Percentiles rank a stretch among this genome's conserved stretches.
Conservation (phyloP, 2,329 filamentous ascomycete species). For the Zymoseptoria passerinii region DNA sequence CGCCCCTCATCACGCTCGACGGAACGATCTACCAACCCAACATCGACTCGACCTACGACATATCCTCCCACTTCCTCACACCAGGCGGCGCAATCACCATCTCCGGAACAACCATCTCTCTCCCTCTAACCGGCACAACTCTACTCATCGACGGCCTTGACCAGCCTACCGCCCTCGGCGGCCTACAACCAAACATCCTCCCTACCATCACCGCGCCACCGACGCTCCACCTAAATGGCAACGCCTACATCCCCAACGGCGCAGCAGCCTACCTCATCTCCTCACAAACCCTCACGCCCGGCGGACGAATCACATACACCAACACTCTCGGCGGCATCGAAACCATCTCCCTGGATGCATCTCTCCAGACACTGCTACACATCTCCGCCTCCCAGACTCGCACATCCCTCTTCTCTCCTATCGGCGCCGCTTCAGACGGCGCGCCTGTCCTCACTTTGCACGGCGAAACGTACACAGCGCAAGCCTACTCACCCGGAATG, state of each 20-base stretch:
- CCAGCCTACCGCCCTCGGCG: constrained; percentile 2
- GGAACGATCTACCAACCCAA: constrained; percentile 25
- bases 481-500: constrained; percentile 19
- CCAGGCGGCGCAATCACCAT: constrained; percentile 33
- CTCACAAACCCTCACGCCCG: constrained; percentile 21
- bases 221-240: constrained; percentile 25
- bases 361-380: constrained; percentile 21
- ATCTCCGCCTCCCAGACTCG: constrained; percentile 20
- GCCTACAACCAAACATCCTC: constrained; percentile 2
- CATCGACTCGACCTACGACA: constrained; percentile 28
- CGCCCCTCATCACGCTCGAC: constrained; percentile 25
- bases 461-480: constrained; percentile 20
- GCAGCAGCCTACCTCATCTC: constrained; percentile 23
- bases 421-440: constrained; percentile 10
- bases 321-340: constrained; percentile 18
- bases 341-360: constrained; percentile 27
- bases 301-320: constrained; percentile 18
- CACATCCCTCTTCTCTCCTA: constrained; percentile 12
- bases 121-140: constrained; percentile 32
- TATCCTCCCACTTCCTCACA: constrained; percentile 8
- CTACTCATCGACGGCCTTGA: constrained; percentile 32
- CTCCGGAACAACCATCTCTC: constrained; percentile 33
- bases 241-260: constrained; percentile 18
- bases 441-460: constrained; percentile 24
- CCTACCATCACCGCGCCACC: constrained; percentile 24